Base-by-base conservation (phyloP, 768 basidiomycete genomes). In the Rhizopogon sp. region DNA sequence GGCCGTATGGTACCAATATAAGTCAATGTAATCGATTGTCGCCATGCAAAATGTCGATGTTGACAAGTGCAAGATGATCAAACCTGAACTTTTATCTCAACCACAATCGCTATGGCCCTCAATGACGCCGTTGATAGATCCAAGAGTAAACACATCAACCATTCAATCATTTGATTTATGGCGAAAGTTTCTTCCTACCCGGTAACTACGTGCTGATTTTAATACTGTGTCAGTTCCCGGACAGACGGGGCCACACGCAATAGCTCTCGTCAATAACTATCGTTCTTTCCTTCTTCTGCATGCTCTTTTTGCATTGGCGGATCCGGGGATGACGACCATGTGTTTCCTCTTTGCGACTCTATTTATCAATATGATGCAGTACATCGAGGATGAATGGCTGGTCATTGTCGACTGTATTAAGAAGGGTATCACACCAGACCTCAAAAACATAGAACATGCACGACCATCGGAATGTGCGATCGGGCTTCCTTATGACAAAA, bases 251-350 rank as follows among this genome's bases (percentile, higher is more conserved):
- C 62, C 60, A 2, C 1, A 62, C 7, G 65, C 65, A 1, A 51
- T 60, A 35, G 54, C 60, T 54, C 62, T 64, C 46, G 60, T 66
- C 22, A 20, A 14, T 17, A 55, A 59, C 31, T 62, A 59, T 31
- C 58, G 58, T n/a, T 43, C 58, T 14, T 59, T 56, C 37, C 25
- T 53, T 6, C 44, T 56, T 33, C 55, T 53, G 52, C 50, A 59
- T 29, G 51, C 46, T 9, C 45, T 59, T 29, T 59, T 59, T 40
- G 55, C 55, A 39, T 33, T 59, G 22, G 45, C 40, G n/a, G 46
- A 56, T 13, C 20, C 20, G 25, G n/a, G 33, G 35, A 6, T 53
- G 22, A 37, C 49, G 31, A 52, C 50, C 22, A 52, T 47, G n/a
- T 16, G 16, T 10, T 52, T 46, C 50, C 20, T 41, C 33, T 52